These are phyloP conservation scores for Paulownia fortunei DNA, from an alignment of 257 asterid genomes.

Conservation along the genomic window DNA sequence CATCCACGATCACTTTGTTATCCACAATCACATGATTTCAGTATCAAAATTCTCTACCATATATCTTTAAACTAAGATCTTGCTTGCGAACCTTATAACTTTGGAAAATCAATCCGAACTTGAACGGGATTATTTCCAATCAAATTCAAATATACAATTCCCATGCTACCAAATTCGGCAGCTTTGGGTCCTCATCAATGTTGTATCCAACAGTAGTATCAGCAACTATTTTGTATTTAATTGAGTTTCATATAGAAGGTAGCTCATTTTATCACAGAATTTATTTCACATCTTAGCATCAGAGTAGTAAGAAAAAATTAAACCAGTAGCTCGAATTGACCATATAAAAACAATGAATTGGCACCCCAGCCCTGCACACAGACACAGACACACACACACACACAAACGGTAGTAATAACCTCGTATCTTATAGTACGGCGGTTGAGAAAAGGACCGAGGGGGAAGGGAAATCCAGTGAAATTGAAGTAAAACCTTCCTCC, in stretches of 20 bases:
- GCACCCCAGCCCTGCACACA: neutral
- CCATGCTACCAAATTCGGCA: slow-evolving; percentile 7
- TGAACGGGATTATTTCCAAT: neutral
- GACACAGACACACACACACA: neutral
- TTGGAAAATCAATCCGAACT: neutral
- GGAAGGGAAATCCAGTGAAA: slow-evolving; percentile 93
- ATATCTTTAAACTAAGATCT: neutral
- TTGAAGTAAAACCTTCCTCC: slow-evolving; percentile 84
- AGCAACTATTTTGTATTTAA: neutral
- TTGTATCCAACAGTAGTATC: neutral
- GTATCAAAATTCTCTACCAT: no score
- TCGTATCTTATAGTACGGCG: slow-evolving; percentile 81
- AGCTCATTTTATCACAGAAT: neutral
- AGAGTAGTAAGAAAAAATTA: neutral
- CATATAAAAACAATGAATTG: neutral
- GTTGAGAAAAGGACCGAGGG: slow-evolving; percentile 96
- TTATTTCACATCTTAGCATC: neutral
- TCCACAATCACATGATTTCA: no score
- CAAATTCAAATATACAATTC: slow-evolving; percentile 7
- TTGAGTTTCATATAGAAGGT: neutral
- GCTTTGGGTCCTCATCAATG: neutral
- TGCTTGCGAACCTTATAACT: no score
- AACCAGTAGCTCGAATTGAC: neutral
- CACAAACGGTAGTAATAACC: slow-evolving; percentile 43
- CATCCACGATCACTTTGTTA: no score